phyloP scores from a whole-genome alignment of 768 basidiomycete species.

The Auriscalpium microsporum region DNA sequence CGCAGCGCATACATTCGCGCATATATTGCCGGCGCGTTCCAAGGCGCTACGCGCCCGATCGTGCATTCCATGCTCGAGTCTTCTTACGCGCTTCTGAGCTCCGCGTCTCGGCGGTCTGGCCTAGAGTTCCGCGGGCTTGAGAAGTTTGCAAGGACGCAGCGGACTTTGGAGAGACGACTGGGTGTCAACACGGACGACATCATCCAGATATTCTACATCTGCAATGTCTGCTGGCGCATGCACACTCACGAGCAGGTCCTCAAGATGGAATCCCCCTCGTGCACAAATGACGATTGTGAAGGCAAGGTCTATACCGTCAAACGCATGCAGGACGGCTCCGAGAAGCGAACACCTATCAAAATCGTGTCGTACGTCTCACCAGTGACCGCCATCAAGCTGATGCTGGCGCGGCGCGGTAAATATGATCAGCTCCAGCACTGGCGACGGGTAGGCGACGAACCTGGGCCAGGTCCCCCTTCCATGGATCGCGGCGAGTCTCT shows the following conservation, averaged over 20 bases:
- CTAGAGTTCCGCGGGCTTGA: slow-evolving; percentile 4
- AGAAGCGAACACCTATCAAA: slow-evolving; percentile 16
- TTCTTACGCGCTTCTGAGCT: neutral
- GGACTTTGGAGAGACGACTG: slow-evolving; percentile 17
- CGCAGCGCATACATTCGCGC: neutral
- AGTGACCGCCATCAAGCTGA: slow-evolving; percentile 9
- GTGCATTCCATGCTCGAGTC: neutral
- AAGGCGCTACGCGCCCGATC: neutral
- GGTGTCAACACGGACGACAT: slow-evolving; percentile 14
- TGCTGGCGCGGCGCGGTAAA: slow-evolving; percentile 18
- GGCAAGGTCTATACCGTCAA: slow-evolving; percentile 15
- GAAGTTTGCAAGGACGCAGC: slow-evolving; percentile 15
- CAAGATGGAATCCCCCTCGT: neutral
- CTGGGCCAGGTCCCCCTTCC: neutral
- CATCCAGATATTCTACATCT: slow-evolving; percentile 17
- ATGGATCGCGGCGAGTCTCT: slow-evolving; percentile 3
- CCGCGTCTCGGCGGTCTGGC: neutral
- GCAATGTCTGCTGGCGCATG: slow-evolving; percentile 16
- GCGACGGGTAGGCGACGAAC: slow-evolving; percentile 14
- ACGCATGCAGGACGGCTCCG: neutral
- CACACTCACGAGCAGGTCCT: slow-evolving; percentile 4
- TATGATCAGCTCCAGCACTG: slow-evolving; percentile 20
- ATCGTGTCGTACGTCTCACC: slow-evolving; percentile 17
- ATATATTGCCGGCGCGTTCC: neutral
- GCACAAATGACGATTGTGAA: neutral